A percentile compares a stretch with the other conserved stretches of the same genome.
These are phyloP conservation scores for Diaporthe vexans DNA, from an alignment of 2,329 filamentous ascomycete species.

Conservation along the genomic window DNA sequence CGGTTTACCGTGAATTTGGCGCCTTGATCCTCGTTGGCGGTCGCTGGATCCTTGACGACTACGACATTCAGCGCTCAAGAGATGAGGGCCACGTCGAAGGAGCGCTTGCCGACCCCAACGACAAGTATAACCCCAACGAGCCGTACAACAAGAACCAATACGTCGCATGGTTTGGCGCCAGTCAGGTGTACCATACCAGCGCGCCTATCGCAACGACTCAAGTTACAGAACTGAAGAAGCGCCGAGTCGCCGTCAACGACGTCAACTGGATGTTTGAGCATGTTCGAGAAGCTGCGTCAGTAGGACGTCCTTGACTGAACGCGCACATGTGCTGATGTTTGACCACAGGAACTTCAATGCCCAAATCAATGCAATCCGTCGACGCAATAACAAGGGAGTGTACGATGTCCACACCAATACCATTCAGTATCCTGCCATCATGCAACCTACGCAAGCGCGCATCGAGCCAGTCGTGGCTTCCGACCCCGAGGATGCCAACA, in stretches of 20 bases:
- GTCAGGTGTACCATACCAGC: constrained; percentile 91
- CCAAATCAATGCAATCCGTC: constrained; percentile 76
- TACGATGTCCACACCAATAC: constrained; percentile 96
- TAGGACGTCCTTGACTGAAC: constrained; percentile 40
- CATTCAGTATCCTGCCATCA: constrained; percentile 88
- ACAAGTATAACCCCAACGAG: constrained; percentile 81
- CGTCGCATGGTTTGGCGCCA: constrained; percentile 98
- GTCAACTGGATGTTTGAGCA: constrained; percentile 98
- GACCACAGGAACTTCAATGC: constrained; percentile 84
- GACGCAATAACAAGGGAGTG: constrained; percentile 78
- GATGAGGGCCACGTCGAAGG: constrained; percentile 87
- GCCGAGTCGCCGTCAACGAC: constrained; percentile 89
- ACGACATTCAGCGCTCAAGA: constrained; percentile 81
- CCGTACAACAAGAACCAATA: constrained; percentile 99
- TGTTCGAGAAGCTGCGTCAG: constrained; percentile 88
- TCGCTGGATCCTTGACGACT: constrained; percentile 88
- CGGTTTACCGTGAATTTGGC: constrained; percentile 97
- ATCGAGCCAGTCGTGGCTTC: constrained; percentile 78
- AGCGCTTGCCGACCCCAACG: constrained; percentile 90
- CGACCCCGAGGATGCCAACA: constrained; percentile 49
- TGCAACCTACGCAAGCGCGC: constrained; percentile 89
- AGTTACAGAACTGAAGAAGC: constrained; percentile 81
- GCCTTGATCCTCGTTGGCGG: constrained; percentile 94
- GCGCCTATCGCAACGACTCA: constrained; percentile 82
- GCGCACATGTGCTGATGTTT: constrained; percentile 34